Base-by-base conservation (phyloP, 805 yeast species). In the Yarrowia porcina region DNA sequence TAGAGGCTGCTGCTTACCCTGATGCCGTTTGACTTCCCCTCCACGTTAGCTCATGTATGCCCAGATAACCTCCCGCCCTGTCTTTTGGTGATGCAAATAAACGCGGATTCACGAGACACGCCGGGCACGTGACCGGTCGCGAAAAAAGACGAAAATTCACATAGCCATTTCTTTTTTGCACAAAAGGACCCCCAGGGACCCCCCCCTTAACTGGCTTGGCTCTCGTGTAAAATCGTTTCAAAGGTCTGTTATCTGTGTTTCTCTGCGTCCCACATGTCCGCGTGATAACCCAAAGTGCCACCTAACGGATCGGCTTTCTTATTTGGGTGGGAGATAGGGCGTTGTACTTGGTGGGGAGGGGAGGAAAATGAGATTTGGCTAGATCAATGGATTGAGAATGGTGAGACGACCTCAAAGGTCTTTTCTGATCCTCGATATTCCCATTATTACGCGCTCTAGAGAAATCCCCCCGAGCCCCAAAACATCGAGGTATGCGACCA, bases 181-280 rank as follows among this genome's bases (percentile, higher is more conserved):
- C 56, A 49, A 49, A 49, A 49, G 56, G 56, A 49, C 56, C 56
- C 56, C 56, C 56, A 49, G 56, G 35, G 56, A 49, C 56, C 56
- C 56, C 56, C 56, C 56, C 56, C 56, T 32, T 49, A 25, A 32
- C 33, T 32, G 2, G 39, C 56, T 17, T n/a, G 39, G 39, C 28
- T 32, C 18, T 20, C 28, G 56, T n/a, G 39, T 13, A 49, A 49
- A 49, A 33, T 27, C 38, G 52, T 30, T 45, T 33, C 28, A 33
- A 49, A 49, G 39, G 30, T 33, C 56, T 21, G 56, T 49, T 49
- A 49, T 49, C 56, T 32, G 21, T 20, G 39, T 32, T 32, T 32
- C 28, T 21, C 23, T 49, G 56, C 56, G 25, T 49, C 39, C 28
- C 39, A 21, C 30, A 49, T 32, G 56, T 49, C 25, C 56, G 56